Evolutionary conservation across 169 alveolate species (phyloP), one percentile per base, ranked within the genome.

Genomic region (Eimeria praecox): DNA sequence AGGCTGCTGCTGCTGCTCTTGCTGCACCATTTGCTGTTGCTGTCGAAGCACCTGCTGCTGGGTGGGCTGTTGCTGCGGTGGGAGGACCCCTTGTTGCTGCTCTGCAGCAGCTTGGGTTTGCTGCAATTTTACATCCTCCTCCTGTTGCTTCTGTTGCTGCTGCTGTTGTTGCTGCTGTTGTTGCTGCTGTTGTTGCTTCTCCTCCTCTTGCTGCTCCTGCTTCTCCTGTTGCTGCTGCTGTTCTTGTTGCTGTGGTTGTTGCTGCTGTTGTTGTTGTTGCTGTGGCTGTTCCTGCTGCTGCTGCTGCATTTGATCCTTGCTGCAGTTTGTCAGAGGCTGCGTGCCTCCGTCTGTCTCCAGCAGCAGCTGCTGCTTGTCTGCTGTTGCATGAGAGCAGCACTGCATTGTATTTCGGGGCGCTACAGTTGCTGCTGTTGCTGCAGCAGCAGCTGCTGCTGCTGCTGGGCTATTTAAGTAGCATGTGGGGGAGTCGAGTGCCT

Each of bases 11-110:
- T 30, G 69, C 71, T 27, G 56, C 91, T 9, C 33, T 38, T 83
- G 91, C 49, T 83, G 91, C 89, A 80, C 54, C 83, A 73, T 22
- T 42, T 42, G 89, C 89, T 80, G 64, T 33, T 80, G 69, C 42
- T 27, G 40, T 46, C 46, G 27, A 4, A 80, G 56, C 42, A 46
- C 18, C 10, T 14, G 89, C 62, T 80, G 56, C 22, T 35, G 82
- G 10, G 20, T 75, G 52, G 86, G 69, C 42, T 80, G 89, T 33
- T 5, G 89, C 69, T 49, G 89, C 3, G 69, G 20, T 44, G 69
- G 44, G n/a, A 42, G 86, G 86, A 40, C 33, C 38, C 59, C 59
- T 35, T 38, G 86, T 20, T 75, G 38, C 52, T 42, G 40, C 4
- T 64, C 40, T 27, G 18, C 75, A 64, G 38, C 75, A 27, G 35